Conservation (phyloP, 495 filamentous ascomycete genomes). For the Aspergillus cavernicola region DNA sequence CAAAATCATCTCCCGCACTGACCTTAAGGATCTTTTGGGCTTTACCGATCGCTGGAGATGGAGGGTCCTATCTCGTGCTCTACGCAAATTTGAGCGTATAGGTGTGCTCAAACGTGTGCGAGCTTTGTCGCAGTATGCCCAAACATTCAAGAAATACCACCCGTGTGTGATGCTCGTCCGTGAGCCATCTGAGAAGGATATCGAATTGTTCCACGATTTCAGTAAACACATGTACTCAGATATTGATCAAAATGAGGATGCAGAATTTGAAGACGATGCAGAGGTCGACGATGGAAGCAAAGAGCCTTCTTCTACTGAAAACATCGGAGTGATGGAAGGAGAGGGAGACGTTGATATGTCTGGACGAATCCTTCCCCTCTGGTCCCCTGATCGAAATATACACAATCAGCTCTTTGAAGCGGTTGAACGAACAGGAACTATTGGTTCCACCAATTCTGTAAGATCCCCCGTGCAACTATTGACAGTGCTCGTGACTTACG, state of each 20-base stretch:
- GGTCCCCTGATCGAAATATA: constrained; percentile 51
- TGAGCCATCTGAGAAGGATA: constrained; percentile 65
- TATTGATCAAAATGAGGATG: constrained; percentile 38
- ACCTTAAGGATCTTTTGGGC: constrained; percentile 62
- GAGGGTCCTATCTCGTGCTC: constrained; percentile 62
- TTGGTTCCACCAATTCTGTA: constrained; percentile 52
- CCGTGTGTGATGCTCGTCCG: constrained; percentile 70
- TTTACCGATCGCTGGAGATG: constrained; percentile 59
- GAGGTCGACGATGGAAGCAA: constrained; percentile 28
- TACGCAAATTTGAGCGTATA: constrained; percentile 64
- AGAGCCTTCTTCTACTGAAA: constrained; percentile 18
- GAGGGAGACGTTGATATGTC: constrained; percentile 31
- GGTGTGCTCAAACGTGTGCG: constrained; percentile 67
- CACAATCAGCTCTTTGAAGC: constrained; percentile 54
- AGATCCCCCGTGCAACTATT: constrained; percentile 8
- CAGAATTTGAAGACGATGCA: constrained; percentile 37
- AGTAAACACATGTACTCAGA: constrained; percentile 25
- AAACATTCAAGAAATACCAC: constrained; percentile 30
- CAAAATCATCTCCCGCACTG: constrained; percentile 49
- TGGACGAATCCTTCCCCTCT: constrained; percentile 44
- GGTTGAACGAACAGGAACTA: constrained; percentile 45
- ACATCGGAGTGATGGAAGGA: constrained; percentile 21
- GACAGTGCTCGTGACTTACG: constrained; percentile 1
- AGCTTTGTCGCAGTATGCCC: constrained; percentile 49
- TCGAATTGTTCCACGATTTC: constrained; percentile 51